Base-by-base conservation (phyloP, 192 early-diverging fungal species). In the Coemansia biformis region DNA sequence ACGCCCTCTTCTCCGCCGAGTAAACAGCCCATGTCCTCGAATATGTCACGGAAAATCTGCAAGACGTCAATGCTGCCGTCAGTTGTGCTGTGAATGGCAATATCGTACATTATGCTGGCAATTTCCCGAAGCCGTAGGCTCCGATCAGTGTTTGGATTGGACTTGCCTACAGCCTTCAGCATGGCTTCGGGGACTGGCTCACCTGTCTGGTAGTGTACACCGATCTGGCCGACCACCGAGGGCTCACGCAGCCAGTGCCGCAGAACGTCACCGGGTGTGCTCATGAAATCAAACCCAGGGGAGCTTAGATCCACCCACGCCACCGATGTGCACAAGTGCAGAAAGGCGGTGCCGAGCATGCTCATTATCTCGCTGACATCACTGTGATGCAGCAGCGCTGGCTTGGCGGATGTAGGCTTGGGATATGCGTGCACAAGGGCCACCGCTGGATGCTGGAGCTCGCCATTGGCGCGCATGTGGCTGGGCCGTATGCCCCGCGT, bases 261-360 rank as follows among this genome's bases (percentile, higher is more conserved):
- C 19, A 87, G 62, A 81, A 88, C 82, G 72, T 86, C 83, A 17
- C 78, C 79, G 9, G 88, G 86, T 11, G 81, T 83, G 59, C 87
- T 85, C 16, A 84, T 71, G 58, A 90, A 90, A 50, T 90, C 88
- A 35, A 76, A 57, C 45, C 86, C 83, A 15, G 84, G 58, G 26
- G 55, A 46, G 3, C 79, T 84, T 17, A 82, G 81, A 23, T 85
- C 79, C 28, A 82, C 69, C 32, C 70, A 83, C 54, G 79, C 81
- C 2, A 85, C 84, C 19, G 75, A 54, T 40, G 78, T 77, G 55
- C 82, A 86, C 14, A 87, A 15, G 13, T 59, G 58, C 56, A 57
- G 59, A 30, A 78, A 78, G 8, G 66, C 70, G 41, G 80, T 75
- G 22, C 84, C 88, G 61, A 90, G 75, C 48, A 85, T 81, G 50